Percentiles rank a stretch among this genome's conserved stretches.
Evolutionary conservation across 2,329 filamentous ascomycete genomes (phyloP).

Genomic region (Ilyonectria destructans): DNA sequence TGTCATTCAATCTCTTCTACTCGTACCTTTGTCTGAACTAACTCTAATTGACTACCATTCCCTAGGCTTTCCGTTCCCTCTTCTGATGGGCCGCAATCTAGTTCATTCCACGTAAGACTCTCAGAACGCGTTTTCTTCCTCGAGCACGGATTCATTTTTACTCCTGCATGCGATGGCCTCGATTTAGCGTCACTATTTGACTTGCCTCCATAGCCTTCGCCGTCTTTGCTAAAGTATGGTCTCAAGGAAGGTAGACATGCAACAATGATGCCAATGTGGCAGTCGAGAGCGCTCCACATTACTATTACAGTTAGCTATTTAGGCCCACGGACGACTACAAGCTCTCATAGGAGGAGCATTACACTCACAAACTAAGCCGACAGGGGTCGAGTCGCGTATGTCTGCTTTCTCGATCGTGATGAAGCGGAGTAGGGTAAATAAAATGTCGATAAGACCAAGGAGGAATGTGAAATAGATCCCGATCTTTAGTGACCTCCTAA

Average conservation of each 20-base stretch:
- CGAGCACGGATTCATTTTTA: too few relatives aligned
- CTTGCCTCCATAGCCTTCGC: not conserved
- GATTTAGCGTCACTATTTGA: not conserved
- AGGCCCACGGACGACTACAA: conserved; percentile 13
- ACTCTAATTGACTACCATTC: not conserved
- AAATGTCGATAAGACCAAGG: conserved; percentile 39
- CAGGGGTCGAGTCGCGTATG: conserved; percentile 26
- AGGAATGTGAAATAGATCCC: conserved; percentile 34
- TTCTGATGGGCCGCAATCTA: not conserved
- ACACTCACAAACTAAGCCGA: conserved; percentile 38
- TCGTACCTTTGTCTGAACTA: not conserved
- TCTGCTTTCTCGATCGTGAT: conserved; percentile 30
- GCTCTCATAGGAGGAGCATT: not conserved
- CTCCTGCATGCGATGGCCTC: not conserved
- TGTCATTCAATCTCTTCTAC: not conserved
- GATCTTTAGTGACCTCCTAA: conserved; percentile 1
- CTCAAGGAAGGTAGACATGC: conserved; percentile 43
- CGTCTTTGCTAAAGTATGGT: conserved; percentile 33
- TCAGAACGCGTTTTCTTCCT: too few relatives aligned
- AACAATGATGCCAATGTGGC: conserved; percentile 39
- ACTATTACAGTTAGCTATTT: not conserved
- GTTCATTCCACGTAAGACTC: not conserved
- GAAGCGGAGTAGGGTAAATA: conserved; percentile 42
- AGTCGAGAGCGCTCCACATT: conserved; percentile 41
- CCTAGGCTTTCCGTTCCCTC: not conserved